These are phyloP conservation scores for Wolfiporia cocos DNA, from an alignment of 1,284 basidiomycete genomes.

Conservation along the genomic window DNA sequence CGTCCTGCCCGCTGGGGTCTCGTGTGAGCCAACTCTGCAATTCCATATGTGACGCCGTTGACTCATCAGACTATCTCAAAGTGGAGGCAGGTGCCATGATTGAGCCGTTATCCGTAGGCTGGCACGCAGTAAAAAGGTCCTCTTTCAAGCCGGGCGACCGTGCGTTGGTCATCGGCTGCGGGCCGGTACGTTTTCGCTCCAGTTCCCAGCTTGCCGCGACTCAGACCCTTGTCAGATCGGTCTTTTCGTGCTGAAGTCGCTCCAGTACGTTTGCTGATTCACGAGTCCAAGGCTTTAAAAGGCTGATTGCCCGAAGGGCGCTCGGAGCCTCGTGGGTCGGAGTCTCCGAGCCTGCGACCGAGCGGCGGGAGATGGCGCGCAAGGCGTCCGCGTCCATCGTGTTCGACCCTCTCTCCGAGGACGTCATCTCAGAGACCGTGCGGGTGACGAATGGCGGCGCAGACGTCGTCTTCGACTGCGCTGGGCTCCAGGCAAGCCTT, in stretches of 20 bases:
- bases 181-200: conserved; percentile 18
- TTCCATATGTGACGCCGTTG: neutral
- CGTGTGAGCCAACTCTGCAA: conserved; percentile 12
- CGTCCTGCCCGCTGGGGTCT: conserved; percentile 19
- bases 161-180: conserved; percentile 26
- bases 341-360: conserved; percentile 25
- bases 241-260: conserved; percentile 19
- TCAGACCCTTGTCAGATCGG: conserved; percentile 18
- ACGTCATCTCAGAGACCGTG: conserved; percentile 15
- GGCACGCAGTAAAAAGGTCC: conserved; percentile 25
- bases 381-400: conserved; percentile 22
- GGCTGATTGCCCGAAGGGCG: conserved; percentile 3
- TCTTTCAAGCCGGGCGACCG: conserved; percentile 21
- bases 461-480: conserved; percentile 29
- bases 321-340: conserved; percentile 20
- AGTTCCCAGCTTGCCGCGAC: no score
- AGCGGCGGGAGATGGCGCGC: conserved; percentile 20
- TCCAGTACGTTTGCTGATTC: conserved; percentile 4
- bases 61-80: neutral
- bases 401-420: conserved; percentile 15
- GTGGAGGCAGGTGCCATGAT: conserved; percentile 25
- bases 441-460: conserved; percentile 23
- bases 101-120: conserved; percentile 29
- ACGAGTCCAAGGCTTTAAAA: neutral
- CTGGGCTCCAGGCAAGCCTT: conserved; percentile 23